Evolutionary conservation across 352 stramenopile species (phyloP).

Genomic region (Elongisporangium senticosum): DNA sequence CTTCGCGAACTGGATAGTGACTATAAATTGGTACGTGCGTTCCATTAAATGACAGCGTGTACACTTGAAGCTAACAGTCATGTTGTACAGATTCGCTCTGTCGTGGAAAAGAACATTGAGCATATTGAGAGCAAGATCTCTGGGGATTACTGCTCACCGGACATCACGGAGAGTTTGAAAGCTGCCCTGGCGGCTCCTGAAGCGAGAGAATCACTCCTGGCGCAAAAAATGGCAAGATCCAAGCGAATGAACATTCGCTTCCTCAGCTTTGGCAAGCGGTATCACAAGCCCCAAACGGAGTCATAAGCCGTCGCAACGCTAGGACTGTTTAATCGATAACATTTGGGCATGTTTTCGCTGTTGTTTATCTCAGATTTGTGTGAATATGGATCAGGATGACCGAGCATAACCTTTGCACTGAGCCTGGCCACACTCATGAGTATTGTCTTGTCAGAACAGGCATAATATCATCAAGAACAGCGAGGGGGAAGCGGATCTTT

Average conservation of each 20-base stretch:
- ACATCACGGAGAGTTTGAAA: constrained; percentile 52
- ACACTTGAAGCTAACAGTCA: background rate
- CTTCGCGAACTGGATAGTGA: constrained; percentile 54
- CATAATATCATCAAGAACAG: no score
- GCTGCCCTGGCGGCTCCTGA: constrained; percentile 30
- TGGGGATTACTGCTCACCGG: constrained; percentile 26
- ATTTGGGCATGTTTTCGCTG: background rate
- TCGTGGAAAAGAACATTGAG: constrained; percentile 69
- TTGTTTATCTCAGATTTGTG: background rate
- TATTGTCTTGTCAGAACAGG: no score
- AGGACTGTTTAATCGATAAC: background rate
- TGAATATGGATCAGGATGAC: background rate
- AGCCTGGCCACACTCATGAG: no score
- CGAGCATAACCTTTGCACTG: no score
- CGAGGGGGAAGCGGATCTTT: no score
- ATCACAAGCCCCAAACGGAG: background rate
- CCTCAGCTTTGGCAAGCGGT: constrained; percentile 48
- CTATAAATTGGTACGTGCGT: constrained; percentile 31
- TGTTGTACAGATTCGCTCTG: constrained; percentile 44
- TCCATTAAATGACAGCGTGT: background rate
- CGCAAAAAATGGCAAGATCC: constrained; percentile 33
- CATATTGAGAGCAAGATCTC: constrained; percentile 67
- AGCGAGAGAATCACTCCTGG: constrained; percentile 40
- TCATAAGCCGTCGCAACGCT: background rate
- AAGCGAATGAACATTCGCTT: constrained; percentile 67